Evolutionary conservation across 169 alveolate species (phyloP).

Genomic region (Plasmodium blacklocki): DNA sequence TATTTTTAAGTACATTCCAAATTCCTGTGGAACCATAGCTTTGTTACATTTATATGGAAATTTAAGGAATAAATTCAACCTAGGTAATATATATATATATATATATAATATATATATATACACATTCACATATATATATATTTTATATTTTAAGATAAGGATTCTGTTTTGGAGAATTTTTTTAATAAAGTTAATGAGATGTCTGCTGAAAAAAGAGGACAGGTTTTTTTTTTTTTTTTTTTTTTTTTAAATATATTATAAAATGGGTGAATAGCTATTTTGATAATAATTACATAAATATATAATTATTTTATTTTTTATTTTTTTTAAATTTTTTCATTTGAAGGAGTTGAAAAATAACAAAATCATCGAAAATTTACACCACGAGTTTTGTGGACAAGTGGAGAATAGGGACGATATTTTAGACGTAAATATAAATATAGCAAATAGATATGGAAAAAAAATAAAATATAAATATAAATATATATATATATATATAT

Average conservation of each 20-base stretch:
- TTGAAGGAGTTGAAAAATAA: slow-evolving; percentile 51
- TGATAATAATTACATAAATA: too few species aligned
- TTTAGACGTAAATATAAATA: slow-evolving; percentile 11
- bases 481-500: not conserved
- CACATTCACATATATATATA: not conserved
- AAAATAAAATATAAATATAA: not conserved
- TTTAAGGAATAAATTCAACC: slow-evolving; percentile 24
- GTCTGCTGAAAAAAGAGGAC: slow-evolving; percentile 36
- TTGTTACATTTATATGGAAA: slow-evolving; percentile 43
- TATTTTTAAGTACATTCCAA: slow-evolving; percentile 48
- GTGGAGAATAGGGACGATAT: slow-evolving; percentile 6
- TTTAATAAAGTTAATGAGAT: slow-evolving; percentile 33
- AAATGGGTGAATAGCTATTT: too few species aligned
- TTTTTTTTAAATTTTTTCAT: not conserved
- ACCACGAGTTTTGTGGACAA: slow-evolving; percentile 48
- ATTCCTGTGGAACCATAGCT: slow-evolving; percentile 67
- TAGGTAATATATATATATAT: slow-evolving; percentile 16
- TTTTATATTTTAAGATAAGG: slow-evolving; percentile 44
- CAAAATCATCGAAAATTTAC: slow-evolving; percentile 26
- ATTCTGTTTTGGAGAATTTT: slow-evolving; percentile 25
- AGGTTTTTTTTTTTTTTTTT: slow-evolving; percentile 21
- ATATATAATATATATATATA: slow-evolving; percentile 1
- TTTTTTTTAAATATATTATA: not conserved
- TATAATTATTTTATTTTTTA: not conserved
- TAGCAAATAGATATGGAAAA: not conserved